phyloP scores from a whole-genome alignment of 73 alveolate genomes.

The Paramecium octaurelia region DNA sequence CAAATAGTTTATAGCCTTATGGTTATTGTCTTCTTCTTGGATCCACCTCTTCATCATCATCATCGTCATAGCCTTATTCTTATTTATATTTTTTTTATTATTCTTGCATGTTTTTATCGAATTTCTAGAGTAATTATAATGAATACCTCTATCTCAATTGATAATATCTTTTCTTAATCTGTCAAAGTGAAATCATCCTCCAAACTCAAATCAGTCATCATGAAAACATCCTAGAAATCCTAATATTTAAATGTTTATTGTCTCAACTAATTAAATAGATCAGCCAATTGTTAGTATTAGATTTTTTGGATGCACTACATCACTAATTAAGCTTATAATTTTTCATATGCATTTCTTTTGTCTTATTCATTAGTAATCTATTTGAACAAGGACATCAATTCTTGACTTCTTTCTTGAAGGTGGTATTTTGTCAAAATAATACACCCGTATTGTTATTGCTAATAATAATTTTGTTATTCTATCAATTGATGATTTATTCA shows the following conservation, averaged over 20 bases:
- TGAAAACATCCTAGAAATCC: neutral
- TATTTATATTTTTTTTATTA: neutral
- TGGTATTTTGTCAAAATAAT: neutral
- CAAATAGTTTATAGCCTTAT: neutral
- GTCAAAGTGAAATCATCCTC: neutral
- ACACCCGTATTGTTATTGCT: neutral
- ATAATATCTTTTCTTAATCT: neutral
- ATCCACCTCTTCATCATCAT: neutral
- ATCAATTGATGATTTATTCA: neutral
- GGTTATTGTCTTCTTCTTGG: conserved; percentile 15
- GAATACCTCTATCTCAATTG: neutral
- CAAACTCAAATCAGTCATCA: neutral
- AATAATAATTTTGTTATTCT: neutral
- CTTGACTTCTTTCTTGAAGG: neutral
- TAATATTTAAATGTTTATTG: neutral
- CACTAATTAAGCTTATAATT: neutral
- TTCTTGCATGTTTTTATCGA: neutral
- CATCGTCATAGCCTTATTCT: neutral
- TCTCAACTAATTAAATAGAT: neutral
- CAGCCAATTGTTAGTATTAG: neutral
- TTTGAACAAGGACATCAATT: neutral
- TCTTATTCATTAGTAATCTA: neutral
- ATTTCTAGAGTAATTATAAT: neutral
- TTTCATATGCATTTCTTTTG: neutral
- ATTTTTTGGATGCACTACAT: neutral